phyloP scores from a whole-genome alignment of 176 grass and related monocot species.

The Leersia perrieri region DNA sequence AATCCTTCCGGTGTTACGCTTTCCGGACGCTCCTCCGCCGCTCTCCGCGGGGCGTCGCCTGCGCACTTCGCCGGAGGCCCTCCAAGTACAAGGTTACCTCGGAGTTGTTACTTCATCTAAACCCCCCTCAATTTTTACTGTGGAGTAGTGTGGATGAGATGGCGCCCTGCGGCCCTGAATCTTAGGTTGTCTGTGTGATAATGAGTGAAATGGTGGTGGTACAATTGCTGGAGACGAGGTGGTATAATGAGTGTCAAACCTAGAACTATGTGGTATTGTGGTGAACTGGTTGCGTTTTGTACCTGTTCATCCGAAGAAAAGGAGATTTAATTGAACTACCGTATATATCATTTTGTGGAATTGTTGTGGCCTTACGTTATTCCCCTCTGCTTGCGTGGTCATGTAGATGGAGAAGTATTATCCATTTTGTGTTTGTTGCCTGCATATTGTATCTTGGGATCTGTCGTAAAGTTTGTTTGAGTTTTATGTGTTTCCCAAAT shows the following conservation, averaged over 20 bases:
- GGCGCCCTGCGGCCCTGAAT: background rate
- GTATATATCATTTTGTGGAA: background rate
- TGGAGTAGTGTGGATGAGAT: background rate
- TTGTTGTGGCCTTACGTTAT: background rate
- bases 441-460: background rate
- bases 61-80: conserved; percentile 40
- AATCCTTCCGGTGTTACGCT: background rate
- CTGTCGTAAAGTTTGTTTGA: background rate
- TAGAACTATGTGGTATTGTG: background rate
- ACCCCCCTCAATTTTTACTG: background rate
- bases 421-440: background rate
- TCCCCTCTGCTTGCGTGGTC: background rate
- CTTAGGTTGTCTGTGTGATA: background rate
- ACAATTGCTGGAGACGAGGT: background rate
- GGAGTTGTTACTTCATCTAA: background rate
- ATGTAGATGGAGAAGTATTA: background rate
- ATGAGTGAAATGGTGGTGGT: background rate
- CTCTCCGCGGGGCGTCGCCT: conserved; percentile 25
- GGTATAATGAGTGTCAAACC: background rate
- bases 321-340: background rate
- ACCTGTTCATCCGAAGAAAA: background rate
- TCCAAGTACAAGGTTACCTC: conserved; percentile 48
- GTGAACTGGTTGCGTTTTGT: background rate
- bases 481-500: background rate
- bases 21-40: background rate